A percentile compares a stretch with the other conserved stretches of the same genome.
Evolutionary conservation across 139 green algal genomes (phyloP).

Genomic region (Closterium sp.): DNA sequence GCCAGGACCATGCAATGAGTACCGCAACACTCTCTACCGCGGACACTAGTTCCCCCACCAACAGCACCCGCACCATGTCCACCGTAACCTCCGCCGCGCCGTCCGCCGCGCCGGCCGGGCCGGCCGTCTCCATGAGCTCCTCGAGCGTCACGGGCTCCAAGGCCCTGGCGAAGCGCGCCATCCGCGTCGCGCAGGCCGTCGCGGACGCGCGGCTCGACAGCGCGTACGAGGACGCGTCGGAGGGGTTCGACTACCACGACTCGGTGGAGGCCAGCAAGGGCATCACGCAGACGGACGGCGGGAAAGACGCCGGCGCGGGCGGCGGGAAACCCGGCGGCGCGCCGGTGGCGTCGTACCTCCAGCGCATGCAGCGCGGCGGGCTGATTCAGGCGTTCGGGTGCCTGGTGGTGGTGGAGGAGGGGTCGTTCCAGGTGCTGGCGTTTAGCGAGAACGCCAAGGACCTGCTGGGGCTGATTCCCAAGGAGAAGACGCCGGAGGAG

Average conservation of each 20-base stretch:
- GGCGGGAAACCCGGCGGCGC: background rate
- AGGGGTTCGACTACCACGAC: background rate
- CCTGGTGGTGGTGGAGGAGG: constrained; percentile 28
- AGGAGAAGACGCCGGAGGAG: background rate
- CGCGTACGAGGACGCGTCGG: background rate
- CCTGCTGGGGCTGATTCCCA: background rate
- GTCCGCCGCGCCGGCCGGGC: background rate
- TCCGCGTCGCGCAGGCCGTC: background rate
- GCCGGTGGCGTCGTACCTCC: constrained; percentile 34
- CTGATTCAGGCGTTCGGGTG: constrained; percentile 31
- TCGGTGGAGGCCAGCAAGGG: background rate
- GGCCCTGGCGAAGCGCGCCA: background rate
- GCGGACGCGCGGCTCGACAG: background rate
- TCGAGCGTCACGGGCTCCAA: background rate
- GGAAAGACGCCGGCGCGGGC: background rate
- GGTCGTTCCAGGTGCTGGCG: constrained; percentile 18
- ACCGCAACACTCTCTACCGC: background rate
- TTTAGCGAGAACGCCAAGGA: constrained; percentile 29
- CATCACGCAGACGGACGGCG: background rate
- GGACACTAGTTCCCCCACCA: background rate
- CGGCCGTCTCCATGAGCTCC: background rate
- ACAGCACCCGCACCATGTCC: background rate
- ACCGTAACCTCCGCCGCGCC: background rate
- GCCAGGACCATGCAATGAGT: background rate
- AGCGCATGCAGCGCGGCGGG: constrained; percentile 43